Base-by-base conservation (phyloP, 495 filamentous ascomycete species). In the Xylaria sp. region DNA sequence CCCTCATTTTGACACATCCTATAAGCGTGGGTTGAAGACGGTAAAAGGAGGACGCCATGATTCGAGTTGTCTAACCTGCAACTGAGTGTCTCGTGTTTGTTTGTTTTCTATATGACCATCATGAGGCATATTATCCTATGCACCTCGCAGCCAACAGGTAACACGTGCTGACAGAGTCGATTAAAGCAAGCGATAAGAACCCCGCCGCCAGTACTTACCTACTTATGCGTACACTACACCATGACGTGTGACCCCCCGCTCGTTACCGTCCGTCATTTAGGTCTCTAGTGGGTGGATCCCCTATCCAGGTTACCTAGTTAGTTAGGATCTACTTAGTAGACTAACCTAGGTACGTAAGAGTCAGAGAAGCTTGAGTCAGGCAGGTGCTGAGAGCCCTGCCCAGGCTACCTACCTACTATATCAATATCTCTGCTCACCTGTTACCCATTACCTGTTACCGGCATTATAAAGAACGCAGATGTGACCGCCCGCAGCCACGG, bases 91-190 rank as follows among this genome's bases (percentile, higher is more conserved):
- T 19, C 12, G 11, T 26, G 19, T 43, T 62, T 21, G 4, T 61
- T 41, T n/a, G n/a, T 1, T 62, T 41, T n/a, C n/a, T 1, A 37
- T 17, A 21, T n/a, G 29, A 33, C 37, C 37, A 59, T 26, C 33
- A 59, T 37, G 57, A 59, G 57, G 33, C 17, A 37, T 59, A 59
- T 58, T 46, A n/a, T n/a, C 53, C 46, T 21, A 21, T 8, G 7
- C n/a, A 50, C 14, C 17, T n/a, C n/a, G n/a, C n/a, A n/a, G n/a
- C n/a, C 44, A 19, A n/a, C 5, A 46, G 19, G 44, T n/a, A 53
- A 26, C n/a, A n/a, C n/a, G n/a, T n/a, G 19, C 21, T 50, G 50
- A 55, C 19, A 8, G 11, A 55, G 50, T 55, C 26, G 52, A 55
- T 17, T 7, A 26, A 7, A 17, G 24, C 15, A 55, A 55, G 52